Evolutionary conservation across 2,329 filamentous ascomycete species (phyloP).

Genomic region (Colletotrichum costaricense): DNA sequence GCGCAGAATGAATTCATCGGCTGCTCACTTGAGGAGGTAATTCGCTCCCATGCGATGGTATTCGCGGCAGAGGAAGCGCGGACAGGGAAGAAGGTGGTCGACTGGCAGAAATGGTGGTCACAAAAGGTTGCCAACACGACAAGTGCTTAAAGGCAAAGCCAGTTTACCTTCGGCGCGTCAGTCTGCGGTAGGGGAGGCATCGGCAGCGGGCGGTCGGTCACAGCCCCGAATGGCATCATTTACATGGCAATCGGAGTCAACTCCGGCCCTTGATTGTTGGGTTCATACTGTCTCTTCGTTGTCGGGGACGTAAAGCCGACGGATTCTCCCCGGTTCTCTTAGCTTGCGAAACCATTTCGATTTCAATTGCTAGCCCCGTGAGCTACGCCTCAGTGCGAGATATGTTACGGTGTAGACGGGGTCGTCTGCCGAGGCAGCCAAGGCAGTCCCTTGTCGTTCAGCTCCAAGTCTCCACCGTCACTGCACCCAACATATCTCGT

Average conservation of each 20-base stretch:
- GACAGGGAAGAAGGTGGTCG: slow-evolving; percentile 73
- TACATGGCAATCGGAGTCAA: not conserved
- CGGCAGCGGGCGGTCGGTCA: not conserved
- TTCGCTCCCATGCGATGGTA: slow-evolving; percentile 91
- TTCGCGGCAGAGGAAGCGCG: slow-evolving; percentile 95
- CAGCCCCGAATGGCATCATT: not conserved
- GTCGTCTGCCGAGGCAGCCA: not conserved
- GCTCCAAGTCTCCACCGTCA: not conserved
- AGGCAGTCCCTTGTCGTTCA: not conserved
- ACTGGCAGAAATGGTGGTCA: slow-evolving; percentile 83
- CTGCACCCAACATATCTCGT: slow-evolving; percentile 3
- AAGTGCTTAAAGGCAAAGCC: not conserved
- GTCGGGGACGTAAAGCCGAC: slow-evolving; percentile 2
- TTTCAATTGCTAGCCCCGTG: not conserved
- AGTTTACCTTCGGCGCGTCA: not conserved
- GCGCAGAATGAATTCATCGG: slow-evolving; percentile 84
- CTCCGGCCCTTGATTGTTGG: not conserved
- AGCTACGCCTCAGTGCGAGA: not conserved
- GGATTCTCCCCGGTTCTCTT: slow-evolving; percentile 4
- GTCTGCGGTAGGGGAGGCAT: not conserved
- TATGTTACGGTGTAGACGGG: not conserved
- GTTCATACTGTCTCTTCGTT: not conserved
- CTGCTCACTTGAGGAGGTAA: slow-evolving; percentile 85
- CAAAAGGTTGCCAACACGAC: slow-evolving; percentile 41
- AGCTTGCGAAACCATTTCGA: not conserved